phyloP scores from a whole-genome alignment of 495 filamentous ascomycete species.

The Chaetomium tenue region DNA sequence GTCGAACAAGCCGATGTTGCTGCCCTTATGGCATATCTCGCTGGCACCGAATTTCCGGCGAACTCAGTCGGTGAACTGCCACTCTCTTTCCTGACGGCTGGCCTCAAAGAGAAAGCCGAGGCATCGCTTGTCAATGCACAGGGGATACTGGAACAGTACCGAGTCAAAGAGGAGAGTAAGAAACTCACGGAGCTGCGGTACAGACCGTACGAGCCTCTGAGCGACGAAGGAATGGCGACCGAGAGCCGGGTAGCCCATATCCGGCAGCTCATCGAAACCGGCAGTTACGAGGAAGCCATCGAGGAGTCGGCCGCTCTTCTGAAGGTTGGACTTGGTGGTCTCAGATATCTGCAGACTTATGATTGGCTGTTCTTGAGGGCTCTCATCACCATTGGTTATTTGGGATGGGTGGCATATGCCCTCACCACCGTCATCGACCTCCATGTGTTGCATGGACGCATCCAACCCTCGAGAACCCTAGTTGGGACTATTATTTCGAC shows the following conservation, averaged over 20 bases:
- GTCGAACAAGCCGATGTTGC: slow-evolving; percentile 95
- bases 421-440: slow-evolving; percentile 87
- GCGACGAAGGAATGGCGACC: slow-evolving; percentile 60
- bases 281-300: slow-evolving; percentile 71
- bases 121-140: slow-evolving; percentile 83
- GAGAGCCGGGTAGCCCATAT: slow-evolving; percentile 69
- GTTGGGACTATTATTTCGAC: slow-evolving; percentile 66
- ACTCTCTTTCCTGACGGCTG: slow-evolving; percentile 71
- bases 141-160: slow-evolving; percentile 95
- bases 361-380: slow-evolving; percentile 97
- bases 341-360: slow-evolving; percentile 89
- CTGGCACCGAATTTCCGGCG: slow-evolving; percentile 84
- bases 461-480: slow-evolving; percentile 62
- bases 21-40: slow-evolving; percentile 94
- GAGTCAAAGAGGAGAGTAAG: slow-evolving; percentile 89
- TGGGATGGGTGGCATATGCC: slow-evolving; percentile 96
- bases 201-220: slow-evolving; percentile 62
- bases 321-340: slow-evolving; percentile 71
- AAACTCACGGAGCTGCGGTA: slow-evolving; percentile 71
- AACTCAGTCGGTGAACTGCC: slow-evolving; percentile 97
- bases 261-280: slow-evolving; percentile 61
- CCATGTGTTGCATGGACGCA: slow-evolving; percentile 75
- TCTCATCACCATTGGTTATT: slow-evolving; percentile 89
- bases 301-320: slow-evolving; percentile 70
- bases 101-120: slow-evolving; percentile 72